A percentile compares a stretch with the other conserved stretches of the same genome.
These are phyloP conservation scores for Neostapfia colusana DNA, from an alignment of 176 grass and related monocot genomes.

Conservation along the genomic window DNA sequence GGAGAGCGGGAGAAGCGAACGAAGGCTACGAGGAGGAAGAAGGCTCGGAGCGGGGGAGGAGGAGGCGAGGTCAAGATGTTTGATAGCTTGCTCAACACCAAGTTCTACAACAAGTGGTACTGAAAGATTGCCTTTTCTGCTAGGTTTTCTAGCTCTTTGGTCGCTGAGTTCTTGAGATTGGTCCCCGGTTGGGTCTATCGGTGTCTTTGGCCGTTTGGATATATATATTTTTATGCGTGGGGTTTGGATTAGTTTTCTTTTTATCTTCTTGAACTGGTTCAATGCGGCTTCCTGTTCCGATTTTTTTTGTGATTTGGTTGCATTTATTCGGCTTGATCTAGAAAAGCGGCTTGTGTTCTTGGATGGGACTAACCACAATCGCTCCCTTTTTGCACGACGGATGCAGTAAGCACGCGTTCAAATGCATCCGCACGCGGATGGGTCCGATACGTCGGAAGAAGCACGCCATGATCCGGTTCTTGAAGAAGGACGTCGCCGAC, in stretches of 20 bases:
- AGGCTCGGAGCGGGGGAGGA: not conserved
- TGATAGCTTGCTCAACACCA: constrained; percentile 62
- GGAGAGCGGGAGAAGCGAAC: constrained; percentile 22
- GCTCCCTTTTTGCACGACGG: constrained; percentile 4
- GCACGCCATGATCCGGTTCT: constrained; percentile 69
- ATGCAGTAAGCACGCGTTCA: constrained; percentile 74
- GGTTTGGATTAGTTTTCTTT: not conserved
- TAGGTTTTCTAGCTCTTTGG: constrained; percentile 28
- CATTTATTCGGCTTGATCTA: not conserved
- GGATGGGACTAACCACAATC: not conserved
- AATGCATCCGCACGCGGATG: constrained; percentile 68
- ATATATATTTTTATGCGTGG: constrained; percentile 7
- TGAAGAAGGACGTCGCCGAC: constrained; percentile 91
- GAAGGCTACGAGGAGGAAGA: constrained; percentile 4
- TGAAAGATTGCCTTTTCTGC: not conserved
- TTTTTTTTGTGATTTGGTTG: not conserved
- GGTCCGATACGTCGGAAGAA: constrained; percentile 77
- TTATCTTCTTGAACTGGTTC: not conserved
- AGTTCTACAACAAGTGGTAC: constrained; percentile 85
- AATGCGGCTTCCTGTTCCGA: not conserved
- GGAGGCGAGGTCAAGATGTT: constrained; percentile 54
- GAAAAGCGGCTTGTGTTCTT: not conserved
- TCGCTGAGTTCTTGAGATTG: not conserved
- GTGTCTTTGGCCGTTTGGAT: not conserved
- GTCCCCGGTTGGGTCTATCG: not conserved